Base-by-base conservation (phyloP, 2,329 filamentous ascomycete species). In the Stemphylium beticola region DNA sequence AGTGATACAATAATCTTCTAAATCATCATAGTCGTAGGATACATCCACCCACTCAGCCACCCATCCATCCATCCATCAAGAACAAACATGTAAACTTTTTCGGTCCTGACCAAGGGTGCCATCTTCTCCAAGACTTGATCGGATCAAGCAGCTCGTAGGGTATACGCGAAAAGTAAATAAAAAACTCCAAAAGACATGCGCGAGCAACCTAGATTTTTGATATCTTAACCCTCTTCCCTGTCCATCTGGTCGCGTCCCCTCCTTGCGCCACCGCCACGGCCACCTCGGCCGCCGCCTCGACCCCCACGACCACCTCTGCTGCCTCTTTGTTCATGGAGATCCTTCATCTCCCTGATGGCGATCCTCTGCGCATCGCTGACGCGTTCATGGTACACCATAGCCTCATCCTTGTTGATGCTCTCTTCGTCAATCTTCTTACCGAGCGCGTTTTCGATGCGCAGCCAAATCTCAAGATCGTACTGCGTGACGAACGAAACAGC, bases 281-380 rank as follows among this genome's bases (percentile, higher is more conserved):
- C 61, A 4, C 62, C 58, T 4, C 61, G 40, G 1, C 50, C 47
- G 8, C 55, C 57, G 24, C 57, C 57, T 79, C 57, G 36, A 74
- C 74, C 53, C 15, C 82, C 79, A 33, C 78, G 73, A 3, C 42
- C 82, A 77, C 79, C 80, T 83, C 76, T 82, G 69, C 76, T 82
- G 69, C 72, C 81, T 58, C 83, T 84, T 71, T 87, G 85, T 60
- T 96, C 91, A 49, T 90, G 84, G 62, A 93, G 73, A 49, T 85
- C 83, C 81, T 93, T 95, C 88, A 96, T 90, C 77, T 96, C 88
- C 50, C 83, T 85, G 44, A 90, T 85, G 0, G 93, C 90, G 50
- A 90, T 82, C 41, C 91, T 82, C 74, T 96, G 92, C 0, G 93
- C 93, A 74, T 96, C 91, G 53, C 90, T 87, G 0, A 96, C 90